Conservation (phyloP, 345 rosid genomes). For the Excoecaria agallocha region DNA sequence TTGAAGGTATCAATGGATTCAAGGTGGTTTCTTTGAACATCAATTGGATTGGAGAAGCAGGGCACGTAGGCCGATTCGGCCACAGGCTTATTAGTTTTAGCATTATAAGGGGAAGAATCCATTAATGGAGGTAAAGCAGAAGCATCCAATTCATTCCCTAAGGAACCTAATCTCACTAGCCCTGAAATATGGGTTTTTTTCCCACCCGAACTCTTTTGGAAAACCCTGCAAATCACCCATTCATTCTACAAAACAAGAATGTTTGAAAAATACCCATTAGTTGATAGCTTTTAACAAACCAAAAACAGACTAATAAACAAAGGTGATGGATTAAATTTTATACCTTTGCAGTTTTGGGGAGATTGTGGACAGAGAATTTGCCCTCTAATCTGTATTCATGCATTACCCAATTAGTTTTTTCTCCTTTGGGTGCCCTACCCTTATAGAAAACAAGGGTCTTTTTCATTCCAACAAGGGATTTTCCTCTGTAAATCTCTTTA, state of each 20-base stretch:
- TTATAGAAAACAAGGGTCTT: constrained; percentile 85
- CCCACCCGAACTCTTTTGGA: constrained; percentile 68
- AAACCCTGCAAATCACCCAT: constrained; percentile 90
- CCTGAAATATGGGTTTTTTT: constrained; percentile 70
- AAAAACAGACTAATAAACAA: constrained; percentile 10
- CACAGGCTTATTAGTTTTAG: constrained; percentile 26
- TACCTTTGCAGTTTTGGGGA: constrained; percentile 86
- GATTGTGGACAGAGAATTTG: constrained; percentile 56
- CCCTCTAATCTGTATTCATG: constrained; percentile 87
- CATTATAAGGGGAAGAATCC: constrained; percentile 45
- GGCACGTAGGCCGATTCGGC: constrained; percentile 56
- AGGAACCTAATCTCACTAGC: constrained; percentile 31
- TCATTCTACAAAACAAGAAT: constrained; percentile 54
- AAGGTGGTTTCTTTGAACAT: constrained; percentile 37
- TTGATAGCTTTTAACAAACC: background rate
- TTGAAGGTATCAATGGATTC: constrained; percentile 33
- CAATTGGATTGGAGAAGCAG: constrained; percentile 68
- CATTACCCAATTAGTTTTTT: constrained; percentile 87
- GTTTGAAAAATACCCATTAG: background rate
- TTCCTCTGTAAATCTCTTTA: constrained; percentile 67
- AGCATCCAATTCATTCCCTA: constrained; percentile 41
- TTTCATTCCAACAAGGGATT: constrained; percentile 86
- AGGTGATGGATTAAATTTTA: background rate
- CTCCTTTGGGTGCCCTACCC: constrained; percentile 94
- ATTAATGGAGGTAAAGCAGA: constrained; percentile 60